A percentile compares a stretch with the other conserved stretches of the same genome.
phyloP scores from a whole-genome alignment of 345 rosid genomes.

The Linum tenue region DNA sequence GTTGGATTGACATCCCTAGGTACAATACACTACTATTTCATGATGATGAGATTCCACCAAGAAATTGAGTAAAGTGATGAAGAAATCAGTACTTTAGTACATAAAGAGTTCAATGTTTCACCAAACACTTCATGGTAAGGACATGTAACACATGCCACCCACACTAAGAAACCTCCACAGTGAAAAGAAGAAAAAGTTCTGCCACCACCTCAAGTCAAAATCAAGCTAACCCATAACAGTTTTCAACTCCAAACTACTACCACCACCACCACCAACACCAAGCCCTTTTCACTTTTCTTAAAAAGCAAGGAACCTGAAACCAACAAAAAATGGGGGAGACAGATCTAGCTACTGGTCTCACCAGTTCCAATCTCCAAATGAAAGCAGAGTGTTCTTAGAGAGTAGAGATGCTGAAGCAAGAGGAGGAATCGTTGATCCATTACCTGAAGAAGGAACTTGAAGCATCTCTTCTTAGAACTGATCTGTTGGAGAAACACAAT shows the following conservation, averaged over 20 bases:
- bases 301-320: constrained; percentile 19
- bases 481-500: constrained; percentile 65
- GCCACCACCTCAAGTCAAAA: constrained; percentile 9
- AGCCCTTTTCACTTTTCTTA: constrained; percentile 24
- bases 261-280: constrained; percentile 6
- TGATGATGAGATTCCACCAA: constrained; percentile 4
- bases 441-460: constrained; percentile 57
- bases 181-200: not conserved
- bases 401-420: constrained; percentile 35
- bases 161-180: constrained; percentile 14
- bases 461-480: constrained; percentile 43
- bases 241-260: constrained; percentile 10
- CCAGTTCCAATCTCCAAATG: constrained; percentile 7
- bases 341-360: constrained; percentile 12
- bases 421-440: constrained; percentile 42
- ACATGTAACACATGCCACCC: constrained; percentile 21
- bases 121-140: constrained; percentile 33
- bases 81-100: constrained; percentile 12
- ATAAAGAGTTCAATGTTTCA: constrained; percentile 32
- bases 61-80: not conserved
- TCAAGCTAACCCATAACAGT: constrained; percentile 9
- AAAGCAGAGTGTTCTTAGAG: constrained; percentile 10
- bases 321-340: constrained; percentile 12
- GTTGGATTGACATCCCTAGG: too few relatives aligned
- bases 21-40: not conserved